Evolutionary conservation across 179 eudicot species (phyloP).

Genomic region (Heliamphora pulchella): DNA sequence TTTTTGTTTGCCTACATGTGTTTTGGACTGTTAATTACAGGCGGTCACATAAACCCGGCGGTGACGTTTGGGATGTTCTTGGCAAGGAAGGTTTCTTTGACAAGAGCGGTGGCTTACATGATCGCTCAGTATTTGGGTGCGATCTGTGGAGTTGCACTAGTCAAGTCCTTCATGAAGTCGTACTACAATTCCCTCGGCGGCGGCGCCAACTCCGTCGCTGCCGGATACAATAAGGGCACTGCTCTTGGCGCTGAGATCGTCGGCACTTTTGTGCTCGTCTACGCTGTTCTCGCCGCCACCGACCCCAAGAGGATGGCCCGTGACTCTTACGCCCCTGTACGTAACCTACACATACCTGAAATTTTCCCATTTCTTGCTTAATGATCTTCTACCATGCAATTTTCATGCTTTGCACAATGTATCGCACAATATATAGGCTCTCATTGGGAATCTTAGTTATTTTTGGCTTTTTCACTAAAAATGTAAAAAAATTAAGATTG

Average conservation of each 20-base stretch:
- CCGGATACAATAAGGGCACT: conserved; percentile 65
- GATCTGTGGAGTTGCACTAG: conserved; percentile 76
- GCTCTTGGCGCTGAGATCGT: conserved; percentile 80
- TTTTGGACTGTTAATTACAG: conserved; percentile 20
- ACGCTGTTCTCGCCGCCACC: conserved; percentile 84
- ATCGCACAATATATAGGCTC: neutral
- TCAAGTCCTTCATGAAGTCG: conserved; percentile 71
- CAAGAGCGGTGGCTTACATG: conserved; percentile 67
- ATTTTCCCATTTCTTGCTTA: neutral
- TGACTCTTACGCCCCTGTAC: conserved; percentile 83
- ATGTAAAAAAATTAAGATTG: too few species aligned
- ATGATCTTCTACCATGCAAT: too few species aligned
- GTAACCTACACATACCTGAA: neutral
- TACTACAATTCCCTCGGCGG: conserved; percentile 49
- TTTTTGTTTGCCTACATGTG: too few species aligned
- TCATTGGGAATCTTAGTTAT: too few species aligned
- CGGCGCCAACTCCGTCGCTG: conserved; percentile 50
- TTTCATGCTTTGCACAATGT: neutral
- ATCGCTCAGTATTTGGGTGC: conserved; percentile 70
- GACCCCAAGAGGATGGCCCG: conserved; percentile 87
- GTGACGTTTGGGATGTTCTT: conserved; percentile 73
- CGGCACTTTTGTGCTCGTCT: conserved; percentile 68
- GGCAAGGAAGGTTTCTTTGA: conserved; percentile 69
- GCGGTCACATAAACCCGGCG: conserved; percentile 89
- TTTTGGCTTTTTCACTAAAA: too few species aligned